Evolutionary conservation across 208 protist species (phyloP), one percentile per base, ranked within the genome.

Genomic region (Leishmania arabica): DNA sequence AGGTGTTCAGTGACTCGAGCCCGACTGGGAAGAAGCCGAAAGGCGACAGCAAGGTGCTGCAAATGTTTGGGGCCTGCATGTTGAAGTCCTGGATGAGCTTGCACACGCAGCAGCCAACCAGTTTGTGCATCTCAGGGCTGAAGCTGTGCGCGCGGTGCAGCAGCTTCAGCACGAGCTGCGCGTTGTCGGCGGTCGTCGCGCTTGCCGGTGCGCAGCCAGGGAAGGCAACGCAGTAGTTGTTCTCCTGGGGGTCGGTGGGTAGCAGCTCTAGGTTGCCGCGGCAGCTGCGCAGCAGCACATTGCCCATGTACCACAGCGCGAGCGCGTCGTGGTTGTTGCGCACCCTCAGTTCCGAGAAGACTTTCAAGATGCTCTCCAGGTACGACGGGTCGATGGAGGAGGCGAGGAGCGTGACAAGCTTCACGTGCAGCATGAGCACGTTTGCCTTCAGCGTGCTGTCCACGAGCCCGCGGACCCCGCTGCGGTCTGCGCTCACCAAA

Each of bases 81-180:
- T 97, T 97, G 80, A 95, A 98, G 82, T 98, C 95, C 79, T 98
- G 95, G 64, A 98, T 95, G 34, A 98, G 88, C 79, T 92, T 93
- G 80, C 95, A 98, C 53, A 96, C 93, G 75, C 93, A 97, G 80
- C 92, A 96, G 45, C 95, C 95, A 2, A 96, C 93, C 4, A 98
- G 84, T 86, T 97, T 98, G 45, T 87, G 85, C 88, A 91, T 98
- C 79, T 95, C 90, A 13, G 87, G 77, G 71, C 95, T 98, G 78
- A 92, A 96, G 82, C 85, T 85, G 86, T 97, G 95, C 0, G 95
- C 87, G 75, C 92, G 89, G 81, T 97, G 90, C 54, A 98, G 87
- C 54, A 98, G 90, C 80, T 92, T 90, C 68, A 98, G 90, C 51
- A 97, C 85, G 24, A 95, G 84, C 85, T 98, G 95, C 15, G 93